Conservation (phyloP, 1,284 basidiomycete species). For the Coniophora puteana region DNA sequence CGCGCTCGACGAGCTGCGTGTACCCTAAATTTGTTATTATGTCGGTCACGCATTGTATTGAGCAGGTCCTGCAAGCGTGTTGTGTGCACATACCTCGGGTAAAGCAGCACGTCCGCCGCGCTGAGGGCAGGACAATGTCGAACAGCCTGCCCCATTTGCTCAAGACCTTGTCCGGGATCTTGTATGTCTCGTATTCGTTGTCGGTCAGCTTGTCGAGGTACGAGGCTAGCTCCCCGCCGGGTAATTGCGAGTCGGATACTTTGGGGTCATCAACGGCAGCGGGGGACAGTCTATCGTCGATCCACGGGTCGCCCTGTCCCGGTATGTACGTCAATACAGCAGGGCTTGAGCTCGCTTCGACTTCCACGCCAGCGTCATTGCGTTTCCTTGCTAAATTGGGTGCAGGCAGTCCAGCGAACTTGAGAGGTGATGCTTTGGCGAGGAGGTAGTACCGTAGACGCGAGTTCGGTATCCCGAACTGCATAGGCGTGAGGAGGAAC, state of each 20-base stretch:
- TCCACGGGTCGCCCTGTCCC: constrained; percentile 38
- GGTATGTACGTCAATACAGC: constrained; percentile 55
- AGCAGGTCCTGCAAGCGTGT: background rate
- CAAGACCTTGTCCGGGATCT: constrained; percentile 60
- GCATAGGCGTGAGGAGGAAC: constrained; percentile 66
- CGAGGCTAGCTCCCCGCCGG: constrained; percentile 31
- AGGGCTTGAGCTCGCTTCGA: too few relatives aligned
- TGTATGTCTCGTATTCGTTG: constrained; percentile 22
- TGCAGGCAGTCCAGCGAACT: constrained; percentile 23
- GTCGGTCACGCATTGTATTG: background rate
- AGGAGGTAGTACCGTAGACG: constrained; percentile 76
- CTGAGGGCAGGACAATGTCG: constrained; percentile 67
- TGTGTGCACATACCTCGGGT: constrained; percentile 57
- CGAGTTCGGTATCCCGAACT: constrained; percentile 77
- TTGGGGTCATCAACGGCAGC: constrained; percentile 1
- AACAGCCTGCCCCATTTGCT: constrained; percentile 73
- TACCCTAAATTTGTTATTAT: constrained; percentile 47
- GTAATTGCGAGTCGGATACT: too few relatives aligned
- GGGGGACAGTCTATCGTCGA: constrained; percentile 33
- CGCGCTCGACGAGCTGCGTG: constrained; percentile 67
- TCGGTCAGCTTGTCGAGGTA: constrained; percentile 49
- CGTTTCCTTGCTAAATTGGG: constrained; percentile 8
- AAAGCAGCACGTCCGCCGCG: constrained; percentile 69
- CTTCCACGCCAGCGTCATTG: too few relatives aligned
- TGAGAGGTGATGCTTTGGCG: constrained; percentile 46